phyloP scores from a whole-genome alignment of 225 moss, liverwort and hornwort genomes.

The Straminergon stramineum region DNA sequence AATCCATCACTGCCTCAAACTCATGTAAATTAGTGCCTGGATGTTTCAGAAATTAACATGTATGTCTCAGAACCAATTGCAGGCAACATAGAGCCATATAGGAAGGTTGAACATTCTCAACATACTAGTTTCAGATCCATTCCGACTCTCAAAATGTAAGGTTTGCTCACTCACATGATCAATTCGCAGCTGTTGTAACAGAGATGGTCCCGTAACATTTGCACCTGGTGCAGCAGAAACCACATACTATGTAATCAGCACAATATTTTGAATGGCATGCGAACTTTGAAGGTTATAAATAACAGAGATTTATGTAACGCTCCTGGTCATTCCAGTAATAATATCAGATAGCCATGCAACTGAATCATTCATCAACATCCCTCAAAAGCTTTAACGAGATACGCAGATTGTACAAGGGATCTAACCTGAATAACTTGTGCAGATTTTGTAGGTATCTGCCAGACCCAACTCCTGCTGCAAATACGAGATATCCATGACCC shows the following conservation, averaged over 20 bases:
- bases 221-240: slow-evolving; percentile 15
- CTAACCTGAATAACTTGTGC: slow-evolving; percentile 20
- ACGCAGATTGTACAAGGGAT: background rate
- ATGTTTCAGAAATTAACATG: background rate
- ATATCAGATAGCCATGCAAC: background rate
- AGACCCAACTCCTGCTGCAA: slow-evolving; percentile 69
- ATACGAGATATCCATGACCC: slow-evolving; percentile 65
- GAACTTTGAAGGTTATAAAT: background rate
- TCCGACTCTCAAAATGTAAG: background rate
- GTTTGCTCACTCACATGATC: slow-evolving; percentile 45
- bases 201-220: background rate
- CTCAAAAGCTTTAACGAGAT: background rate
- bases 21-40: background rate
- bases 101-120: background rate
- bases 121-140: background rate
- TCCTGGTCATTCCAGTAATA: background rate
- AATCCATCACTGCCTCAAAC: slow-evolving; percentile 57
- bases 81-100: background rate
- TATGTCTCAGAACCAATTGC: background rate
- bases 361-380: background rate
- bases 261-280: background rate
- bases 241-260: background rate
- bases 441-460: slow-evolving; percentile 29
- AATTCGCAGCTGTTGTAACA: slow-evolving; percentile 28
- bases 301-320: background rate